Conservation (phyloP, 441 rosid genomes). For the Adansonia grandidieri region DNA sequence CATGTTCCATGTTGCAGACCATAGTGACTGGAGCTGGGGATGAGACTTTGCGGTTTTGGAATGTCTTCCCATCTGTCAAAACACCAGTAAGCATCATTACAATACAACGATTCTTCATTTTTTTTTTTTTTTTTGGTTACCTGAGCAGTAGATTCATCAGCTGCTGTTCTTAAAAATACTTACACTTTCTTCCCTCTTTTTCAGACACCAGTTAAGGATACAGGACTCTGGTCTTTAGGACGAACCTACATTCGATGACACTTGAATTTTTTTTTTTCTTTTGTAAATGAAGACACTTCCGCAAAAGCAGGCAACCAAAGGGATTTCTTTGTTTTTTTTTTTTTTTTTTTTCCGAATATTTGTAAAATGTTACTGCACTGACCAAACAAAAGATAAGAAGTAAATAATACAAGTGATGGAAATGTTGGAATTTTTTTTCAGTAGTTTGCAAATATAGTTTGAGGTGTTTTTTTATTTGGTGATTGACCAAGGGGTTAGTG, state of each 20-base stretch:
- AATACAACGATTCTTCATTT: neutral
- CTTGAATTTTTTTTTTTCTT: neutral
- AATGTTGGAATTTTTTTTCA: too few species aligned
- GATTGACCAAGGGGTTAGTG: too few species aligned
- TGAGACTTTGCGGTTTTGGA: conserved; percentile 95
- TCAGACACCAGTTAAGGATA: conserved; percentile 88
- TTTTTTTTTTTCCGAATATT: neutral
- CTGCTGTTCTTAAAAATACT: neutral
- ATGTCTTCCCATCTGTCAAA: conserved; percentile 87
- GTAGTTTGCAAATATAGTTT: too few species aligned
- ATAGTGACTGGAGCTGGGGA: conserved; percentile 99
- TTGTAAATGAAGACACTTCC: neutral
- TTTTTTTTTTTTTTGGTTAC: neutral
- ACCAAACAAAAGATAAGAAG: too few species aligned
- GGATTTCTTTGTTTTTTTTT: neutral
- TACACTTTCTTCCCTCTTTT: neutral
- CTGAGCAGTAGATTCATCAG: neutral
- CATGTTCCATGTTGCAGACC: conserved; percentile 53
- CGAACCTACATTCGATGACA: conserved; percentile 78
- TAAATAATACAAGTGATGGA: too few species aligned
- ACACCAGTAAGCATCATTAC: conserved; percentile 55
- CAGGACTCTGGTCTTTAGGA: conserved; percentile 92
- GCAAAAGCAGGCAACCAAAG: neutral
- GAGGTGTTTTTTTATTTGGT: too few species aligned
- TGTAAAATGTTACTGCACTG: neutral